Base-by-base conservation (phyloP, 2,329 filamentous ascomycete species). In the Fusarium abutilonis region DNA sequence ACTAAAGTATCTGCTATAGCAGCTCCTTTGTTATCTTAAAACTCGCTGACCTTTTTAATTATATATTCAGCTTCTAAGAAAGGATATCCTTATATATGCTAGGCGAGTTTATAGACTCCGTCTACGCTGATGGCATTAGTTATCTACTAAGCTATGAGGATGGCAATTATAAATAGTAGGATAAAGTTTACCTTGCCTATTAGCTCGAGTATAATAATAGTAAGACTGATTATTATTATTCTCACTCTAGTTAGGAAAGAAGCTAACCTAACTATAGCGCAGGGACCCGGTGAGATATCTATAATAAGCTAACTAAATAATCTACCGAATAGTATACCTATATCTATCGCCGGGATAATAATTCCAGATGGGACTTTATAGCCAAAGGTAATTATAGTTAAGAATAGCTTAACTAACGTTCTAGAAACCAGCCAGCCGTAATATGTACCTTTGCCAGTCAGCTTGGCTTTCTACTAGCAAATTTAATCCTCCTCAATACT, bases 161-260 rank as follows among this genome's bases (percentile, higher is more conserved):
- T 65, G 0, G 63, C 43, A 15, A 65, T 49, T 34, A 65, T 62
- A 6, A 49, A 64, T 3, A 60, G 57, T 0, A 60, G 53, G 8
- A 66, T 66, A 3, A 66, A 66, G 28, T 64, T 66, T 2, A 64
- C 63, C 21, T 66, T 60, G 0, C 63, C 57, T 0, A 57, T 64
- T 0, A 66, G n/a, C 10, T 66, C 63, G 45, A 66, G 59, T 60
- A 64, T 66, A 13, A 66, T 56, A 29, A 64, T 60, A 15, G 63
- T 53, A 7, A 66, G 17, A 31, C 63, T 66, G 28, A 62, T 56
- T 1, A 60, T 66, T 60, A 64, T 66, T 32, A 57, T 55, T 44
- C 63, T 66, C 0, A 64, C 63, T 0, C 63, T 53, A 4, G 63
- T 60, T 4, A 66, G 41, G 19, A 66, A 64, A 0, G 60, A 60